Percentiles rank a stretch among this genome's conserved stretches.
Conservation (phyloP, 192 early-diverging fungal species). For the Umbelopsis isabellina region DNA sequence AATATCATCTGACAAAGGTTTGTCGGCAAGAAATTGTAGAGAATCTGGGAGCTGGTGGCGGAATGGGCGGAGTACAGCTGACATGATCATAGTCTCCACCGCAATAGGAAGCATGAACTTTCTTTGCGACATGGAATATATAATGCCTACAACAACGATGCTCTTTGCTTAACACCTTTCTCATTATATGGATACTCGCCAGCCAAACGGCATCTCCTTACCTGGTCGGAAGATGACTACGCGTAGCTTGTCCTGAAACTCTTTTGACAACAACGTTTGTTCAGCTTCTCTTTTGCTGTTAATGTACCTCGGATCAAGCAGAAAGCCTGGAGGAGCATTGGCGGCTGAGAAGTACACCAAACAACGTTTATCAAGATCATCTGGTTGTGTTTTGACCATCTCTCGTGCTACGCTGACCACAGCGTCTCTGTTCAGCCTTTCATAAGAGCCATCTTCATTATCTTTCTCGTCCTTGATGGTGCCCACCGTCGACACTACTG, state of each 20-base stretch:
- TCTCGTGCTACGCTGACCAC: conserved; percentile 24
- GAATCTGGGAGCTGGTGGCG: conserved; percentile 23
- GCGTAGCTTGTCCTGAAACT: conserved; percentile 22
- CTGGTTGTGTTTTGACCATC: conserved; percentile 23
- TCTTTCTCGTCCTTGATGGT: conserved; percentile 25
- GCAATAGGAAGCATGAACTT: conserved; percentile 29
- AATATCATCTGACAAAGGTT: conserved; percentile 25
- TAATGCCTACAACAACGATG: conserved; percentile 18
- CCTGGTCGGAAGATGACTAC: conserved; percentile 34
- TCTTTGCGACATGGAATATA: conserved; percentile 27
- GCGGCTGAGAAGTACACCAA: conserved; percentile 34
- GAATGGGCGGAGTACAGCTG: conserved; percentile 23
- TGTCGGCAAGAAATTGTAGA: conserved; percentile 22
- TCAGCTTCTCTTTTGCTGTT: conserved; percentile 32
- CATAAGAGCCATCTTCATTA: conserved; percentile 23
- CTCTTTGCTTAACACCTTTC: background rate
- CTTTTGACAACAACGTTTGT: conserved; percentile 15
- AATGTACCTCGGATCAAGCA: conserved; percentile 29
- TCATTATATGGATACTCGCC: too few relatives aligned
- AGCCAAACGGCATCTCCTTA: background rate
- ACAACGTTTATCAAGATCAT: conserved; percentile 17
- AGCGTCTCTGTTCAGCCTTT: conserved; percentile 29
- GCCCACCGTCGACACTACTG: conserved; percentile 33
- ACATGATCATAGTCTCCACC: conserved; percentile 15
- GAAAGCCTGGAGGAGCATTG: conserved; percentile 21